Conservation (phyloP, 208 protist genomes). For the Trypanosoma mega region DNA sequence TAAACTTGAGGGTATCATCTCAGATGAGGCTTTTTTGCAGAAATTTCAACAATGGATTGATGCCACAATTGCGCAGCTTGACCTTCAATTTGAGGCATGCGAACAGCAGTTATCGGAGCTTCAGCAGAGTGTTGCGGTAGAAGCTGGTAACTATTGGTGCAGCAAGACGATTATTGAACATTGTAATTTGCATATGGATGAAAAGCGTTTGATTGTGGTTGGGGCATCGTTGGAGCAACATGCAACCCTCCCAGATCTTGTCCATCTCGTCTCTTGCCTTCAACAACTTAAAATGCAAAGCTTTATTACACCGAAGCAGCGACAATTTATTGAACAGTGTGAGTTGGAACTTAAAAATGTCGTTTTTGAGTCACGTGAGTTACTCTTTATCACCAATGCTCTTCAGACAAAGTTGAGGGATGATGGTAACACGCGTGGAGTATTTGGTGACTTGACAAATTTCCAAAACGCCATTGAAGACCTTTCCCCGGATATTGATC, state of each 20-base stretch:
- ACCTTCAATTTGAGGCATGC: constrained; percentile 82
- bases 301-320: constrained; percentile 85
- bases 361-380: constrained; percentile 74
- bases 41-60: constrained; percentile 81
- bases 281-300: constrained; percentile 74
- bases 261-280: constrained; percentile 71
- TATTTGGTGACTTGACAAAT: constrained; percentile 72
- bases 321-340: constrained; percentile 77
- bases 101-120: constrained; percentile 85
- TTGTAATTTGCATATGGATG: constrained; percentile 85
- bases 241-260: constrained; percentile 67
- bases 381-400: constrained; percentile 82
- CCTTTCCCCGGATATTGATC: constrained; percentile 79
- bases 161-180: constrained; percentile 88
- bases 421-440: constrained; percentile 72
- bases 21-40: constrained; percentile 58
- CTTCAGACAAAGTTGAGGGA: constrained; percentile 82
- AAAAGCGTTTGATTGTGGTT: constrained; percentile 52
- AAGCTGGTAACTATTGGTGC: constrained; percentile 74
- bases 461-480: constrained; percentile 88
- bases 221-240: constrained; percentile 28
- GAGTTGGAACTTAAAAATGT: constrained; percentile 72
- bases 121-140: constrained; percentile 69
- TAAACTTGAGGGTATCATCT: constrained; percentile 64
- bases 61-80: constrained; percentile 72